Conservation (phyloP, 345 rosid species). For the Acer campestre region DNA sequence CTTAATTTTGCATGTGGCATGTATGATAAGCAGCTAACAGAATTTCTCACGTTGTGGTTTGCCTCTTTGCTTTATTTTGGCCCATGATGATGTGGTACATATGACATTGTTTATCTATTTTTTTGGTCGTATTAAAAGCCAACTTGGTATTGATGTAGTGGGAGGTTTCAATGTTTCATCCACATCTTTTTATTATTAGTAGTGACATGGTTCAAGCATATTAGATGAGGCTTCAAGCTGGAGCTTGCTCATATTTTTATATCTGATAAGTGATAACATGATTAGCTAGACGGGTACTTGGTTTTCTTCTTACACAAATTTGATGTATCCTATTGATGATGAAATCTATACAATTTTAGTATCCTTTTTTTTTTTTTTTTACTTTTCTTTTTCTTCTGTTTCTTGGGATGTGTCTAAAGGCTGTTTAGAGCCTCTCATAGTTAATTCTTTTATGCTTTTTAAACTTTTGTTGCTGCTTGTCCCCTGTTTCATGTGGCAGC, state of each 20-base stretch:
- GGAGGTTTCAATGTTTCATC: background rate
- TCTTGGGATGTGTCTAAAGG: background rate
- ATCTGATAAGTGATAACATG: conserved; percentile 4
- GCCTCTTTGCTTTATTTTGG: background rate
- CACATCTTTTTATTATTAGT: conserved; percentile 1
- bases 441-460: background rate
- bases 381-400: too few species aligned
- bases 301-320: background rate
- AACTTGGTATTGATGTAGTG: background rate
- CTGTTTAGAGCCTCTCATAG: background rate
- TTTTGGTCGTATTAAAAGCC: background rate
- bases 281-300: background rate
- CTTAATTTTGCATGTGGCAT: background rate
- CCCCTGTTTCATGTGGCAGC: background rate
- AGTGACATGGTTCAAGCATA: background rate
- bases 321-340: background rate
- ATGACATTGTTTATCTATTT: background rate
- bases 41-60: background rate
- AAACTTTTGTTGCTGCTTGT: background rate
- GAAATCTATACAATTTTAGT: background rate
- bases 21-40: background rate
- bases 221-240: background rate
- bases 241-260: background rate
- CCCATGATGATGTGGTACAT: background rate
- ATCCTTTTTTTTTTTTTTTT: background rate